These are phyloP conservation scores for Sodiomyces alkalinus DNA, from an alignment of 2,329 filamentous ascomycete genomes.

Conservation along the genomic window DNA sequence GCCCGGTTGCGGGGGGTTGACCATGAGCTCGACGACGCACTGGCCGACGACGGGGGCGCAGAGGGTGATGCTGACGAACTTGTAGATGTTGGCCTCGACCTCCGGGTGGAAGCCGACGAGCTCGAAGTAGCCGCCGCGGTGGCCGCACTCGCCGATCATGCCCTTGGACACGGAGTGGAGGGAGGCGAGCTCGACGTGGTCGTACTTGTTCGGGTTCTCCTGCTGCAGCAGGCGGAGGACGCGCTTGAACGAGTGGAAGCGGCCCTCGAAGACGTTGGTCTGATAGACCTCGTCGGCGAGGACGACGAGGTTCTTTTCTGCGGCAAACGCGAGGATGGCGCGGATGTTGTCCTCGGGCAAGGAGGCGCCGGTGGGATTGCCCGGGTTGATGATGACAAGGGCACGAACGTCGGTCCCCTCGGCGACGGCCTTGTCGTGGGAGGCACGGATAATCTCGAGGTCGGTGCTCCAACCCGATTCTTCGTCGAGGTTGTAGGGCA, in stretches of 20 bases:
- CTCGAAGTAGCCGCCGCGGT: slow-evolving; percentile 96
- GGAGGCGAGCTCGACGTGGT: slow-evolving; percentile 75
- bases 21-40: slow-evolving; percentile 94
- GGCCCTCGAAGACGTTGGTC: slow-evolving; percentile 90
- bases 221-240: slow-evolving; percentile 69
- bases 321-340: slow-evolving; percentile 74
- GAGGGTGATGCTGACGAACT: slow-evolving; percentile 93
- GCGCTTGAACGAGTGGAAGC: slow-evolving; percentile 93
- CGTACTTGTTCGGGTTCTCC: slow-evolving; percentile 53
- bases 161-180: slow-evolving; percentile 93
- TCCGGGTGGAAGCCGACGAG: slow-evolving; percentile 74
- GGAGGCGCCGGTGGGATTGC: slow-evolving; percentile 88
- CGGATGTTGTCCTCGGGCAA: slow-evolving; percentile 67
- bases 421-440: slow-evolving; percentile 58
- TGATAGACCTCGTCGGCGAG: slow-evolving; percentile 98
- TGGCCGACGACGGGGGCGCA: slow-evolving; percentile 92
- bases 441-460: slow-evolving; percentile 56
- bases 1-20: slow-evolving; percentile 77
- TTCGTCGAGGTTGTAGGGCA: slow-evolving; percentile 92
- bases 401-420: slow-evolving; percentile 78
- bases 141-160: slow-evolving; percentile 97
- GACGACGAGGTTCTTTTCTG: slow-evolving; percentile 71
- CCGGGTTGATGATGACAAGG: slow-evolving; percentile 95
- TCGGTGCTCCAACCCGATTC: slow-evolving; percentile 76
- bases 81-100: slow-evolving; percentile 92